Conservation (phyloP, 2,329 filamentous ascomycete species). For the Colletotrichum abscissum region DNA sequence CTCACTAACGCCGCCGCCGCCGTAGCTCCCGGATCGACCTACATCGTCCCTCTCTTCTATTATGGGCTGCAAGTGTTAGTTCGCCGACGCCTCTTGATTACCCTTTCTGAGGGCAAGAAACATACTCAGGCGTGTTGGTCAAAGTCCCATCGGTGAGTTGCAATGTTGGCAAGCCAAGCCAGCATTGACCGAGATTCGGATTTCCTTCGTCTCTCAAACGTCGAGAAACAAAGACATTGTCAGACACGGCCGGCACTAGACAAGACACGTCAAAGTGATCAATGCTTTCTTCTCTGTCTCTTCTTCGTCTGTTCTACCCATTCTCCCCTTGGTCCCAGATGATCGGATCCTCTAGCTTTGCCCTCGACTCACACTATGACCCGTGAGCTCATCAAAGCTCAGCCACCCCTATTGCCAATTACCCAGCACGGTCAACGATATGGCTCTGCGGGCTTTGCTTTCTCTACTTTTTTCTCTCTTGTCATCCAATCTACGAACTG, state of each 20-base stretch:
- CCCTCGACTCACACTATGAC: conserved; percentile 10
- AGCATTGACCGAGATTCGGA: conserved; percentile 12
- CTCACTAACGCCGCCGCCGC: neutral
- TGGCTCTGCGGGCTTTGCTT: conserved; percentile 8
- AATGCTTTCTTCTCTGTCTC: neutral
- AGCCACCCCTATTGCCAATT: conserved; percentile 23
- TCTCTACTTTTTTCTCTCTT: neutral
- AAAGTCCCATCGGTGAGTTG: neutral
- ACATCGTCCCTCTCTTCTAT: conserved; percentile 5
- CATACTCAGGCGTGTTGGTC: conserved; percentile 8
- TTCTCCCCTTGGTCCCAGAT: neutral
- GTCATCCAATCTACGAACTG: conserved; percentile 22
- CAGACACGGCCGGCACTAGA: neutral
- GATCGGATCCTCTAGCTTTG: neutral
- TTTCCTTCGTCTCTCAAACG: neutral
- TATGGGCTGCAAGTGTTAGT: neutral
- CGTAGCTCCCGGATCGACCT: conserved; percentile 23
- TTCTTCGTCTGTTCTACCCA: conserved; percentile 2
- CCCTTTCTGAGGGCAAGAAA: neutral
- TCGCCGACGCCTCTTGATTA: neutral
- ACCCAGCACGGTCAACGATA: conserved; percentile 22
- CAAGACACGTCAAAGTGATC: neutral
- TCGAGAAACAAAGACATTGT: conserved; percentile 2
- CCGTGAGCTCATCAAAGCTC: conserved; percentile 17
- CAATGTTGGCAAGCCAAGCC: neutral